Evolutionary conservation across 306 rosid species (phyloP).

Genomic region (Sechiopsis laciniata): DNA sequence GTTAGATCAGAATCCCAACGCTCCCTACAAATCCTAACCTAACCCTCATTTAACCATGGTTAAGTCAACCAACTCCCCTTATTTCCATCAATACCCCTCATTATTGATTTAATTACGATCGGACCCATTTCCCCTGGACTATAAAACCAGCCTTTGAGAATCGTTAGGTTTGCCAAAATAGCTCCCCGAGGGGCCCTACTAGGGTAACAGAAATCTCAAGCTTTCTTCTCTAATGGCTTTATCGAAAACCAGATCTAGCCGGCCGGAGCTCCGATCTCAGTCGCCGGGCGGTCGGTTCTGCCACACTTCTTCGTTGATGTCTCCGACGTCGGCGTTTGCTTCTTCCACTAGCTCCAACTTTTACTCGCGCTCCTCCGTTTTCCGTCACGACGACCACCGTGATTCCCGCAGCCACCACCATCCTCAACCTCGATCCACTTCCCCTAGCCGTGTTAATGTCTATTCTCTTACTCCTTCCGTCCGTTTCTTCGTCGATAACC

Average conservation of each 20-base stretch:
- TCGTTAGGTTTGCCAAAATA: conserved; percentile 92
- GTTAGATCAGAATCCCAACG: conserved; percentile 55
- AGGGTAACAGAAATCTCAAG: background rate
- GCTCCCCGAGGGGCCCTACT: conserved; percentile 55
- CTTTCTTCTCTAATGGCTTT: conserved; percentile 30
- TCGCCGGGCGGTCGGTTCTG: conserved; percentile 67
- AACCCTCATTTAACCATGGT: conserved; percentile 34
- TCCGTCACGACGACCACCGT: conserved; percentile 29
- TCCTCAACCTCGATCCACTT: conserved; percentile 51
- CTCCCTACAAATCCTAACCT: background rate
- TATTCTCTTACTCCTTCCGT: conserved; percentile 46
- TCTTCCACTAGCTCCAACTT: conserved; percentile 62
- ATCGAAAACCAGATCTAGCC: conserved; percentile 47
- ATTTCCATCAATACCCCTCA: background rate
- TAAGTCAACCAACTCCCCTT: conserved; percentile 23
- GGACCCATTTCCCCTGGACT: conserved; percentile 24
- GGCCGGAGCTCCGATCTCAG: conserved; percentile 62
- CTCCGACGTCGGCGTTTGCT: conserved; percentile 65
- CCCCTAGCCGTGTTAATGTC: conserved; percentile 86
- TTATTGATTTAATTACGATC: conserved; percentile 18
- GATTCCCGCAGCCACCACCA: conserved; percentile 27
- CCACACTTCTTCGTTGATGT: conserved; percentile 35
- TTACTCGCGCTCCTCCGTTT: conserved; percentile 42
- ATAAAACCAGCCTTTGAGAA: conserved; percentile 63
- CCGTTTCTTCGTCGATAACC: conserved; percentile 66